Conservation (phyloP, 2,329 filamentous ascomycete species). For the Lasiodiplodia theobromae region DNA sequence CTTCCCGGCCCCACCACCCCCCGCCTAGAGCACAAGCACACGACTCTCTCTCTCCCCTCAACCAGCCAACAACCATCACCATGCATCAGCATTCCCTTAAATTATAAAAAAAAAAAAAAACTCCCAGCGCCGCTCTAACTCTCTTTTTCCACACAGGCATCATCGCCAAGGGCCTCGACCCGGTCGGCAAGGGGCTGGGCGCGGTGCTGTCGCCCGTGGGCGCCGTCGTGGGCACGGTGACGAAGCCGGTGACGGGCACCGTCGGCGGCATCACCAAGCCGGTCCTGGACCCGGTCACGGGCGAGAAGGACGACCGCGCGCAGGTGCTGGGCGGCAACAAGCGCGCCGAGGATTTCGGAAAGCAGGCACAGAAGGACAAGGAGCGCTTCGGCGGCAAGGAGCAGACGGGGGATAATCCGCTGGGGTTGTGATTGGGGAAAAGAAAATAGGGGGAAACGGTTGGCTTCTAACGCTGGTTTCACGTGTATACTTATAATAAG, state of each 20-base stretch:
- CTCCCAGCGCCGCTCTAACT: too few relatives aligned
- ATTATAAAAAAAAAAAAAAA: too few relatives aligned
- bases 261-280: conserved; percentile 47
- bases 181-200: conserved; percentile 44
- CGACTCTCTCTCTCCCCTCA: not conserved
- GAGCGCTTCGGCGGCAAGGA: conserved; percentile 49
- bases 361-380: conserved; percentile 36
- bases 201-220: conserved; percentile 50
- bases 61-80: not conserved
- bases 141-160: conserved; percentile 29
- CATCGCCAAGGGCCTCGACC: conserved; percentile 33
- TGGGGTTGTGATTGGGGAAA: conserved; percentile 41
- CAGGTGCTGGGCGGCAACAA: conserved; percentile 50
- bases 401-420: conserved; percentile 49
- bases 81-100: too few relatives aligned
- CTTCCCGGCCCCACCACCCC: not conserved
- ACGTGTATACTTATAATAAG: not conserved
- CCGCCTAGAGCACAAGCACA: too few relatives aligned
- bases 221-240: conserved; percentile 46
- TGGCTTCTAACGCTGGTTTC: not conserved
- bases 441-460: not conserved
- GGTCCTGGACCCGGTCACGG: conserved; percentile 45
- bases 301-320: conserved; percentile 43
- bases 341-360: conserved; percentile 34
- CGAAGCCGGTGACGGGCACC: conserved; percentile 45